Base-by-base conservation (phyloP, 441 rosid genomes). In the Theobroma grandiflorum region DNA sequence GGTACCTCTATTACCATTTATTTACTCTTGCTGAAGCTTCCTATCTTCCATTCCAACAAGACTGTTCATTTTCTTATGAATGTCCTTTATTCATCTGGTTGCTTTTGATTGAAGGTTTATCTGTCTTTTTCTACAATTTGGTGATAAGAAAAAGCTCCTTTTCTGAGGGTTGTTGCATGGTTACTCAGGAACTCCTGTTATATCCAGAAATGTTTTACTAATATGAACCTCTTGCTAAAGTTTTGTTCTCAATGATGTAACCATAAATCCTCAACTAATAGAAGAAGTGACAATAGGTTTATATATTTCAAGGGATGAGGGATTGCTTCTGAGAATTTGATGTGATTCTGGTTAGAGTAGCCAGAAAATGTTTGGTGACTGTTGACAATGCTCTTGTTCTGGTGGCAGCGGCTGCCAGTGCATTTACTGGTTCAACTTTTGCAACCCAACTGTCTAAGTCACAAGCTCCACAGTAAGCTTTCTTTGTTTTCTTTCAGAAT, bases 391-490 rank as follows among this genome's bases (percentile, higher is more conserved):
- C 82, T 43, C 76, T 82, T 89, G 78, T 83, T 85, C 85, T 76
- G 88, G 89, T 81, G 84, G 90, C 90, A 77, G 62, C 86, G 79
- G 45, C 78, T 87, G 85, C 84, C 78, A 15, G 85, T 87, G 77
- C 83, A 85, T 75, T 42, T 86, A 66, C 57, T 89, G 69, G 38
- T 84, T 76, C 90, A 89, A 69, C 83, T 87, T 22, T 59, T 83
- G 50, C 81, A 82, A 77, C 75, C 81, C 73, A 75, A 57, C 64
- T 18, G 47, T 50, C 42, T 74, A 63, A 70, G 58, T 77, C 79
- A 80, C 78, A 81, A 72, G 42, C 38, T 80, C 61, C 74, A 55
- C 65, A 84, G 91, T 88, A 84, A n/a, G 70, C 53, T 45, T 68
- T 57, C 67, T 63, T 65, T 68, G 43, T 67, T 62, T 50, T 16